These are phyloP conservation scores for Beta lomatogona DNA, from an alignment of 179 eudicot genomes.

Conservation along the genomic window DNA sequence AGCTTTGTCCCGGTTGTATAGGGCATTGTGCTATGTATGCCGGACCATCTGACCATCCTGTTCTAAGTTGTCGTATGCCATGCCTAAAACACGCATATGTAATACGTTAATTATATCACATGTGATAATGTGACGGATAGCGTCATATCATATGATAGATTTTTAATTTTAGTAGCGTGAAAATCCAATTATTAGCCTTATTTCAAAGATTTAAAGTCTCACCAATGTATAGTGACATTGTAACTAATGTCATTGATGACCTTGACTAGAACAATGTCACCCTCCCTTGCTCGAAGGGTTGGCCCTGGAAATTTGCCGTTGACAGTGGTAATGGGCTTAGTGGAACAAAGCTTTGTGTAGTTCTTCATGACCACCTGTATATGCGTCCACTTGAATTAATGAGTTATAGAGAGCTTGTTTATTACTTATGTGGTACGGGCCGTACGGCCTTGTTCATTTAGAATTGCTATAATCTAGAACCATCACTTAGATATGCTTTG, in stretches of 20 bases:
- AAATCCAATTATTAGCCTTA: neutral
- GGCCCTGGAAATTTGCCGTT: constrained; percentile 83
- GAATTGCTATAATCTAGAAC: no score
- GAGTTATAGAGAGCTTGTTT: no score
- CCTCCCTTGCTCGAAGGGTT: constrained; percentile 68
- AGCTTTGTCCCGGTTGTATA: constrained; percentile 57
- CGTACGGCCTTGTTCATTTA: no score
- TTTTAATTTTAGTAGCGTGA: neutral
- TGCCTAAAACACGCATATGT: constrained; percentile 44
- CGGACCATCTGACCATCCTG: constrained; percentile 86
- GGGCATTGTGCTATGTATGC: constrained; percentile 82
- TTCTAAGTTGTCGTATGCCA: constrained; percentile 62
- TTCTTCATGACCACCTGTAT: constrained; percentile 62
- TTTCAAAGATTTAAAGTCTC: neutral
- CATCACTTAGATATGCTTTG: no score
- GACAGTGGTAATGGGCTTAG: constrained; percentile 66
- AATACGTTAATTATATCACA: neutral
- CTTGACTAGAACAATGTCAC: constrained; percentile 58
- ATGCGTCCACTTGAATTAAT: neutral
- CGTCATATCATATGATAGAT: no score
- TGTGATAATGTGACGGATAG: neutral
- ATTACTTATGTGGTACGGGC: no score
- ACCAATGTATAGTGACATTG: constrained; percentile 76
- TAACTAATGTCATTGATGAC: constrained; percentile 59
- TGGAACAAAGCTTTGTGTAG: constrained; percentile 58